Base-by-base conservation (phyloP, 306 rosid species). In the Medicago ruthenica region DNA sequence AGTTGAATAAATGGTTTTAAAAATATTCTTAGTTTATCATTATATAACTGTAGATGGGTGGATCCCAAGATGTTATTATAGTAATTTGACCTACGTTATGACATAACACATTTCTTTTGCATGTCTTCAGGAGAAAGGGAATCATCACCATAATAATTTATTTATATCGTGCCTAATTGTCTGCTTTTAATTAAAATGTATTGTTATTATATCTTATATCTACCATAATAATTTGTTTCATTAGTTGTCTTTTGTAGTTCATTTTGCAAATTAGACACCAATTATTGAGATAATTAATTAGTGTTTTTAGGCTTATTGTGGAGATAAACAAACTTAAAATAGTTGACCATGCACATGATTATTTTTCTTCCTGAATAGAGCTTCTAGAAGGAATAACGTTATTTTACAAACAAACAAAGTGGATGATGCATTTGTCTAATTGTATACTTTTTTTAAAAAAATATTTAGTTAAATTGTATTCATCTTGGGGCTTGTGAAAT, bases 71-170 rank as follows among this genome's bases (percentile, higher is more conserved):
- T 22, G 12, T 81, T 65, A 57, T 68, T 74, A 45, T 22, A 55
- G 59, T 68, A 73, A 72, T 18, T 77, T 74, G 81, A 65, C 76
- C 73, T 73, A 70, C 3, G 44, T 69, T 45, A 70, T 31, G 51
- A 37, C 24, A 47, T 44, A 71, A 24, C 82, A 22, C 75, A 68
- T 72, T 70, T 48, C 76, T 60, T 75, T 81, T 69, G 67, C 84
- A 81, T 81, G 80, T 81, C 80, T 81, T 75, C 77, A 40, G 77
- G 84, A 61, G 44, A 51, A 69, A 81, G 55, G 73, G 71, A 40
- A 69, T 69, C 73, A 69, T 75, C 67, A 22, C 12, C 12, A 13
- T 37, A 6, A 8, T 14, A 48, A 39, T 75, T 37, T 75, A 60
- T 48, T 62, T 50, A 27, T 48, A 4, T 60, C 4, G 51, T 41